phyloP scores from a whole-genome alignment of 1,284 basidiomycete species.

The Marasmius oreades region DNA sequence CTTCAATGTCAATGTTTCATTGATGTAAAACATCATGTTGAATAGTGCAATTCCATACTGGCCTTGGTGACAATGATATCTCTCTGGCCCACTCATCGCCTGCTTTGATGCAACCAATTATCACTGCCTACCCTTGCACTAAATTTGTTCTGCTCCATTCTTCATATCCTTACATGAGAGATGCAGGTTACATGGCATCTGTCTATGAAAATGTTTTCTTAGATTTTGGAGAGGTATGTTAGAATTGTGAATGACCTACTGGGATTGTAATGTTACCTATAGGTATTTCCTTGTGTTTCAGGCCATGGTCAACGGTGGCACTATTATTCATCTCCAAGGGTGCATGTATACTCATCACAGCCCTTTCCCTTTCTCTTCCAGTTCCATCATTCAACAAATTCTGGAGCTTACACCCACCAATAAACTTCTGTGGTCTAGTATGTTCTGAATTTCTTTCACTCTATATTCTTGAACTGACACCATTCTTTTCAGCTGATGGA shows the following conservation, averaged over 20 bases:
- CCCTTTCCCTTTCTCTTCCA: neutral
- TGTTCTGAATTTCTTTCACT: conserved; percentile 20
- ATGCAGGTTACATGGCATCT: conserved; percentile 70
- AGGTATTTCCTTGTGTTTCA: conserved; percentile 67
- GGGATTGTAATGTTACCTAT: neutral
- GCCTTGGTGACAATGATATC: conserved; percentile 72
- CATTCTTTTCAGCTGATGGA: conserved; percentile 51
- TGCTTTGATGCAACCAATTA: conserved; percentile 61
- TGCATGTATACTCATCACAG: neutral
- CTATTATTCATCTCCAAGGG: neutral
- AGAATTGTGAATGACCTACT: neutral
- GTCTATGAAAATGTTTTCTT: conserved; percentile 71
- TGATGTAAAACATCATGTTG: neutral
- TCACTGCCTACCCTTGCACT: conserved; percentile 57
- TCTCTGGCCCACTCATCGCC: conserved; percentile 57
- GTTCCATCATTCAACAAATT: conserved; percentile 50
- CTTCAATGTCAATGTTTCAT: neutral
- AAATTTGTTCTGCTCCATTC: conserved; percentile 68
- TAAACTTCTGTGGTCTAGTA: conserved; percentile 78
- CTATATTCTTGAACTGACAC: neutral
- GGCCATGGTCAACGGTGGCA: conserved; percentile 50
- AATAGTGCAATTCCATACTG: conserved; percentile 78
- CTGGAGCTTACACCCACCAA: conserved; percentile 70
- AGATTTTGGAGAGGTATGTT: conserved; percentile 65
- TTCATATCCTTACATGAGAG: conserved; percentile 69